These are phyloP conservation scores for Lachancea cidri DNA, from an alignment of 805 yeast species.

Conservation along the genomic window DNA sequence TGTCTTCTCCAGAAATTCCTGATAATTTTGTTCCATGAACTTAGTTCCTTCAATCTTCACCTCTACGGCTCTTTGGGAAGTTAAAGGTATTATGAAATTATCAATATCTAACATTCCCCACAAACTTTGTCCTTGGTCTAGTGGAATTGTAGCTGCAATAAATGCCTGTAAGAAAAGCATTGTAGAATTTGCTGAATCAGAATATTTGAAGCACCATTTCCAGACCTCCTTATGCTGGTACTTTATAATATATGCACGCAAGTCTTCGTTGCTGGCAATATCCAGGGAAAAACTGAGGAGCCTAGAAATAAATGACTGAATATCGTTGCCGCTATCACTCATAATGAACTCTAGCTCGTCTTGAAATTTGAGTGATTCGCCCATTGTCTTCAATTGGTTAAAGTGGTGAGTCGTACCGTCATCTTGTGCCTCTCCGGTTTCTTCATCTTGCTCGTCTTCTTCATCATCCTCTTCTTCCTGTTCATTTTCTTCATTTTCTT, in stretches of 20 bases:
- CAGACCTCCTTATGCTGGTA: conserved; percentile 19
- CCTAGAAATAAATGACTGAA: conserved; percentile 13
- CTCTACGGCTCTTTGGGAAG: not conserved
- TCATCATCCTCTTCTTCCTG: conserved; percentile 12
- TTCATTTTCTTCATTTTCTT: conserved; percentile 3
- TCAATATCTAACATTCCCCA: conserved; percentile 2
- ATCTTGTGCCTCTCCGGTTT: conserved; percentile 3
- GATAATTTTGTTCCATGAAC: conserved; percentile 16
- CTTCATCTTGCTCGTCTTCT: conserved; percentile 6
- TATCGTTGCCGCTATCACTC: conserved; percentile 10
- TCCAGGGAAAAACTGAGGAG: conserved; percentile 21
- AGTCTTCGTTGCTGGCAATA: conserved; percentile 14
- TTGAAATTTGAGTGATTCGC: conserved; percentile 30
- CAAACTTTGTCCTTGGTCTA: not conserved
- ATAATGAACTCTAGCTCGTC: conserved; percentile 36
- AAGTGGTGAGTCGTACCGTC: conserved; percentile 16
- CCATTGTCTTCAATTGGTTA: conserved; percentile 30
- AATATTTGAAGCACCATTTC: conserved; percentile 17
- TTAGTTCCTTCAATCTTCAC: conserved; percentile 8
- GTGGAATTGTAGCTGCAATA: conserved; percentile 2
- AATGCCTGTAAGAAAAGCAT: conserved; percentile 16
- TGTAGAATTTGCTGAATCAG: conserved; percentile 1
- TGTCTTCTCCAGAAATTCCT: conserved; percentile 18
- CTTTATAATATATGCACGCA: conserved; percentile 16
- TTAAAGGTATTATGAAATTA: conserved; percentile 1